Evolutionary conservation across 257 asterid genomes (phyloP), one percentile per base, ranked within the genome.

Genomic region (Parsonsia alboflavescens): DNA sequence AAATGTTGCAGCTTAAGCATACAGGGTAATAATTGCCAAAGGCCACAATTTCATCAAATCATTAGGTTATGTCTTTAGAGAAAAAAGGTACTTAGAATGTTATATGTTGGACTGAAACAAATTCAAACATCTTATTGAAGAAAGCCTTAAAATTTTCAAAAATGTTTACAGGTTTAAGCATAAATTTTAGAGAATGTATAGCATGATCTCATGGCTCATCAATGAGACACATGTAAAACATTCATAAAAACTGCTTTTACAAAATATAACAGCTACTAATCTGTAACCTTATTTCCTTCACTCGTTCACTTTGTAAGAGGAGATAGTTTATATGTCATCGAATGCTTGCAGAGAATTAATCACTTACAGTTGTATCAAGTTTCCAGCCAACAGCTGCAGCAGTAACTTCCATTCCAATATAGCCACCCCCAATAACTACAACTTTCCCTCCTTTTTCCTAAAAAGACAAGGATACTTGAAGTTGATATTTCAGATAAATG

Each of bases 321-420:
- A 45, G 17, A 73, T 26, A 44, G 70, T 16, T 44, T 16, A 16
- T n/a, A 17, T 7, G 30, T 46, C 22, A 24, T 58, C 68, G 45
- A 42, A 24, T 3, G 39, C 50, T 39, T 28, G n/a, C 9, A 39
- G 49, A 36, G 26, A 65, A 66, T 59, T 56, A 68, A 76, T 48
- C 12, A 82, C 96, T 84, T 81, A 93, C 98, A 33, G 97, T 91
- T 53, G 98, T 93, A 83, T 93, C 98, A 68, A 91, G 96, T 28
- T 91, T 91, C 98, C 98, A 93, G 63, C 86, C 97, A 78, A 81
- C 93, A 22, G 96, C 88, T 77, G 98, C 98, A 76, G 98, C 97
- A 57, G 98, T 97, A 77, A 93, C 96, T 84, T 93, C 98, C 98
- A 93, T 93, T 85, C 98, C 98, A 67, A 93, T 93, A 80, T 93